Evolutionary conservation across 495 filamentous ascomycete genomes (phyloP).

Genomic region (Clavariopsis aquatica): DNA sequence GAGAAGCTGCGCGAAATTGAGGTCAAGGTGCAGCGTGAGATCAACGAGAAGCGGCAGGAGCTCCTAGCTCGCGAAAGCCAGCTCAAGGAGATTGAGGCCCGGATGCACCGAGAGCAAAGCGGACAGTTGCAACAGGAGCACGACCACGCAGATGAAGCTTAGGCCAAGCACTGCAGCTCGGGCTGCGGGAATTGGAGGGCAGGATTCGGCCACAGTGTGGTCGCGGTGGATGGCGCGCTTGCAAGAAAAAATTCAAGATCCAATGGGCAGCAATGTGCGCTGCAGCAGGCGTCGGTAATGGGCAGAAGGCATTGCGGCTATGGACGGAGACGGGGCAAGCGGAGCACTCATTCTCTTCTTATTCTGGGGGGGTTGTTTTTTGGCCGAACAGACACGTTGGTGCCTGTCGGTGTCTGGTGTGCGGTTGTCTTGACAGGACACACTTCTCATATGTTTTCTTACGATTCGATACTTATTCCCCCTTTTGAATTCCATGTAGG

Average conservation of each 20-base stretch:
- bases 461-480: constrained; percentile 41
- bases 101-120: constrained; percentile 71
- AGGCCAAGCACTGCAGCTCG: constrained; percentile 3
- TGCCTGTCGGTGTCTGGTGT: constrained; percentile 11
- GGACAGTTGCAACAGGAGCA: constrained; percentile 30
- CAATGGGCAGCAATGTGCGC: constrained; percentile 14
- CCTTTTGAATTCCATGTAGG: constrained; percentile 40
- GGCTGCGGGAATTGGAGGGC: background rate
- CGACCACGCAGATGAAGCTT: constrained; percentile 27
- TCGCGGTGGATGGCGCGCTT: constrained; percentile 34
- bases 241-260: constrained; percentile 26
- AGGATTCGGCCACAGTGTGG: constrained; percentile 7
- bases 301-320: constrained; percentile 23
- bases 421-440: constrained; percentile 27
- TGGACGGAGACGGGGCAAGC: constrained; percentile 10
- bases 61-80: constrained; percentile 96
- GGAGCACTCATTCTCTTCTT: constrained; percentile 32
- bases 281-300: constrained; percentile 36
- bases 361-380: constrained; percentile 19
- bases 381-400: constrained; percentile 13
- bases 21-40: constrained; percentile 98
- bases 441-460: constrained; percentile 40
- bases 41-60: constrained; percentile 99
- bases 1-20: constrained; percentile 99
- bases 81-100: constrained; percentile 88